These are phyloP conservation scores for Stagonosporopsis cucurbitacearum DNA, from an alignment of 2,329 filamentous ascomycete species.

Conservation along the genomic window DNA sequence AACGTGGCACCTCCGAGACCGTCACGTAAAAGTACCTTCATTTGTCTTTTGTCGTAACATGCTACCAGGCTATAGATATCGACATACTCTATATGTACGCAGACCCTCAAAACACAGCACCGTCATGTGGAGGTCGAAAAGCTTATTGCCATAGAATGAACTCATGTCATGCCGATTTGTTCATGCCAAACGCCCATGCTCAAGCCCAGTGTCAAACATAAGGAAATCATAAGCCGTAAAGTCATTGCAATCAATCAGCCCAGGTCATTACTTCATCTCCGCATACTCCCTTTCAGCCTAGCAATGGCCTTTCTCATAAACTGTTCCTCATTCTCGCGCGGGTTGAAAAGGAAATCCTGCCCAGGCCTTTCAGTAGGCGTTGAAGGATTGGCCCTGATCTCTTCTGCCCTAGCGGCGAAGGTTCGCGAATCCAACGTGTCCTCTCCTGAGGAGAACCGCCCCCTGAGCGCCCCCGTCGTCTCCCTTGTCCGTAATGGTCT, in stretches of 20 bases:
- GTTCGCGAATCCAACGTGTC: constrained; percentile 5
- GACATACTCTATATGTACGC: constrained; percentile 6
- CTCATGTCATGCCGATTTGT: background rate
- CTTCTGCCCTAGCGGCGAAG: constrained; percentile 14
- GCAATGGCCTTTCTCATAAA: constrained; percentile 32
- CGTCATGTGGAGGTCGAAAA: constrained; percentile 1
- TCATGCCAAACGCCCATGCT: constrained; percentile 9
- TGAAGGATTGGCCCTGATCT: constrained; percentile 4
- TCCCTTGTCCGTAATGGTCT: constrained; percentile 10
- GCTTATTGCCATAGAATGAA: background rate
- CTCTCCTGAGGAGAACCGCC: constrained; percentile 6
- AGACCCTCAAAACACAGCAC: background rate
- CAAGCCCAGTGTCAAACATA: background rate
- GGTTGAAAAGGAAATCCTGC: constrained; percentile 38
- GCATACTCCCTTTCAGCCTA: constrained; percentile 13
- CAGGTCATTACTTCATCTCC: constrained; percentile 4
- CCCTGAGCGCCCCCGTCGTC: constrained; percentile 12
- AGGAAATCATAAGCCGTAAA: constrained; percentile 7
- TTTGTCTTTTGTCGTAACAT: background rate
- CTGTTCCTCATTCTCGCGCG: constrained; percentile 33
- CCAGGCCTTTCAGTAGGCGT: constrained; percentile 18
- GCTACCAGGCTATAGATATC: background rate
- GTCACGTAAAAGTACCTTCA: constrained; percentile 3
- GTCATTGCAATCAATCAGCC: background rate
- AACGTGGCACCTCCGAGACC: constrained; percentile 19